A percentile compares a stretch with the other conserved stretches of the same genome.
These are phyloP conservation scores for Pseudogymnoascus sp. DNA, from an alignment of 2,329 filamentous ascomycete species.

Conservation along the genomic window DNA sequence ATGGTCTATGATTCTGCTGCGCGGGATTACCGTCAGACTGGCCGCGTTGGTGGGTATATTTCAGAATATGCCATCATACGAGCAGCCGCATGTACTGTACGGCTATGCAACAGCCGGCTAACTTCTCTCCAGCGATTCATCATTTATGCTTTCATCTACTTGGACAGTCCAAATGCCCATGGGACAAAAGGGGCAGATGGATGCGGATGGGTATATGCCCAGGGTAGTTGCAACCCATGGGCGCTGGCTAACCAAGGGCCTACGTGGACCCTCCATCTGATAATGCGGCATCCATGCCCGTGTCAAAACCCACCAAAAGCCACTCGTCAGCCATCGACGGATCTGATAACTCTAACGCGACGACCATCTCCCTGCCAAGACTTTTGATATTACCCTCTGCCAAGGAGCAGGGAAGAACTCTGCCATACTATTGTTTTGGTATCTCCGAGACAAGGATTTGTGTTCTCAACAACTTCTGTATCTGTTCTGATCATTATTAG, in stretches of 20 bases:
- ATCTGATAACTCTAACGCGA: slow-evolving; percentile 8
- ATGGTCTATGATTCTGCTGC: not conserved
- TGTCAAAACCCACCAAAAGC: slow-evolving; percentile 5
- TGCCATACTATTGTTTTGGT: not conserved
- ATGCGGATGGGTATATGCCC: not conserved
- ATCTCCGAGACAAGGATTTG: not conserved
- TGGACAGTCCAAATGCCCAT: not conserved
- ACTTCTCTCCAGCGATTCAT: not conserved
- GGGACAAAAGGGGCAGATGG: not conserved
- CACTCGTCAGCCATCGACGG: not conserved
- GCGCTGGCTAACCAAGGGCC: not conserved
- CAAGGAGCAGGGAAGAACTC: slow-evolving; percentile 4
- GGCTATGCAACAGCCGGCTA: not conserved
- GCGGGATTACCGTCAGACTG: not conserved
- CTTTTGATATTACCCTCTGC: not conserved
- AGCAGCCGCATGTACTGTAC: not conserved
- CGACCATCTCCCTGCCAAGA: slow-evolving; percentile 2
- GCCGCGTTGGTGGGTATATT: not conserved
- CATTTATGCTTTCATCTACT: not conserved
- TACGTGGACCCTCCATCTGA: not conserved
- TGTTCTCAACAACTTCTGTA: not conserved
- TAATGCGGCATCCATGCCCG: not conserved
- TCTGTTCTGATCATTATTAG: not conserved
- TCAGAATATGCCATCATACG: not conserved
- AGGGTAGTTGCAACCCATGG: not conserved